These are phyloP conservation scores for Rhynchosporium secalis DNA, from an alignment of 2,329 filamentous ascomycete species.

Conservation along the genomic window DNA sequence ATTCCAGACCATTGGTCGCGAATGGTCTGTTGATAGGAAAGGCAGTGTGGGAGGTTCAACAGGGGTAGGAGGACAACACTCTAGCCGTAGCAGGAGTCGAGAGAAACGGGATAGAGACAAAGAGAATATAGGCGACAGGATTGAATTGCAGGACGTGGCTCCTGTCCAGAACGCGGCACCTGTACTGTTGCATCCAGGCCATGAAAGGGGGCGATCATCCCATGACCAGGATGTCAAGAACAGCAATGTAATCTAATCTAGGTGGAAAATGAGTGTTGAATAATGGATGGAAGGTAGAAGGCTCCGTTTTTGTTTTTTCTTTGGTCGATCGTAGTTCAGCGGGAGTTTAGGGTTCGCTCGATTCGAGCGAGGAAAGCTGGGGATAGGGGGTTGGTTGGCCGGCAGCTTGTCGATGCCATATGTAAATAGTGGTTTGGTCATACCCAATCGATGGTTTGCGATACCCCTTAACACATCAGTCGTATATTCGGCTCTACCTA, in stretches of 20 bases:
- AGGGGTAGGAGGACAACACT: neutral
- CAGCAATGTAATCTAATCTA: slow-evolving; percentile 25
- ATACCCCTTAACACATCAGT: neutral
- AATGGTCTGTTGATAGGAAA: slow-evolving; percentile 32
- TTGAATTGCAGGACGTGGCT: slow-evolving; percentile 34
- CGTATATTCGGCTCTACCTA: neutral
- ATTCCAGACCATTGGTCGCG: neutral
- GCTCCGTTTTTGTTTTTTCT: neutral
- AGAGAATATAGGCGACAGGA: slow-evolving; percentile 19
- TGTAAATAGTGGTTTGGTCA: neutral
- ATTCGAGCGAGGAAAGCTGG: neutral
- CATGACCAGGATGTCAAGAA: slow-evolving; percentile 31
- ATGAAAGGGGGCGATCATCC: slow-evolving; percentile 25
- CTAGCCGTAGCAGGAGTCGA: slow-evolving; percentile 15
- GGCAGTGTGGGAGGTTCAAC: slow-evolving; percentile 18
- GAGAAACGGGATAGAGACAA: slow-evolving; percentile 22
- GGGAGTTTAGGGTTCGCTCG: slow-evolving; percentile 12
- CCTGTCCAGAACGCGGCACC: slow-evolving; percentile 31
- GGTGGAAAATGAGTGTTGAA: neutral
- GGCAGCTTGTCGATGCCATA: neutral
- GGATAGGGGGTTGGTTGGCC: neutral
- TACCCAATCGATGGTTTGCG: neutral
- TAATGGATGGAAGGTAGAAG: neutral
- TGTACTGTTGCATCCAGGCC: slow-evolving; percentile 33
- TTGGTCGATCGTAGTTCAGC: slow-evolving; percentile 8